Percentiles rank a stretch among this genome's conserved stretches.
Evolutionary conservation across 345 rosid species (phyloP).

Genomic region (Heritiera fomes): DNA sequence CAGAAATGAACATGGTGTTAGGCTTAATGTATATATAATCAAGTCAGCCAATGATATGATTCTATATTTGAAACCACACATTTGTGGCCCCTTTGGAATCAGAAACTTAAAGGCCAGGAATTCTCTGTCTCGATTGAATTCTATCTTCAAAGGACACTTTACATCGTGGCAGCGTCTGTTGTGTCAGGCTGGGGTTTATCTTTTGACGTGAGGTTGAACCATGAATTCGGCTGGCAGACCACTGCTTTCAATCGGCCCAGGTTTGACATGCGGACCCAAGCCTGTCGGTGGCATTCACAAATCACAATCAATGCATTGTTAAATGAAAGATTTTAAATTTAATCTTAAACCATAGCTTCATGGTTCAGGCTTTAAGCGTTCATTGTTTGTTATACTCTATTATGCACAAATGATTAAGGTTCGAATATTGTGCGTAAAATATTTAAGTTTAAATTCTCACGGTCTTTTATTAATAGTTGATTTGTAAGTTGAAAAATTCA

Average conservation of each 20-base stretch:
- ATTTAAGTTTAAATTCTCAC: too few relatives aligned
- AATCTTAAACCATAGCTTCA: too few relatives aligned
- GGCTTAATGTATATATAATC: background rate
- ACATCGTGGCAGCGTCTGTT: background rate
- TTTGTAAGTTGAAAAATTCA: too few relatives aligned
- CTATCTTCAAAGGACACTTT: background rate
- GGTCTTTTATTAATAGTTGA: too few relatives aligned
- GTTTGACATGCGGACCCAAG: constrained; percentile 16
- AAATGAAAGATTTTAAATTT: too few relatives aligned
- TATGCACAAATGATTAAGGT: too few relatives aligned
- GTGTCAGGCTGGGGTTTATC: background rate
- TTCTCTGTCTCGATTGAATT: background rate
- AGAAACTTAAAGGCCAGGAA: constrained; percentile 9
- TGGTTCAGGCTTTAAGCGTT: too few relatives aligned
- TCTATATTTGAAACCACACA: constrained; percentile 14
- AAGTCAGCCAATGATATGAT: constrained; percentile 27
- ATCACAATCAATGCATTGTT: background rate
- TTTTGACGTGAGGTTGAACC: constrained; percentile 21
- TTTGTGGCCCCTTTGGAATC: background rate
- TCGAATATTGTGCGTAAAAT: too few relatives aligned
- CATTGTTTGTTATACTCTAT: background rate
- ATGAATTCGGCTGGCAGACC: background rate
- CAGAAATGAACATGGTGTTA: too few relatives aligned
- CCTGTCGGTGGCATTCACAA: background rate
- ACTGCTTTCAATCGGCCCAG: constrained; percentile 2